A percentile compares a stretch with the other conserved stretches of the same genome.
Evolutionary conservation across 768 basidiomycete genomes (phyloP).

Genomic region (Ramaria sp.): DNA sequence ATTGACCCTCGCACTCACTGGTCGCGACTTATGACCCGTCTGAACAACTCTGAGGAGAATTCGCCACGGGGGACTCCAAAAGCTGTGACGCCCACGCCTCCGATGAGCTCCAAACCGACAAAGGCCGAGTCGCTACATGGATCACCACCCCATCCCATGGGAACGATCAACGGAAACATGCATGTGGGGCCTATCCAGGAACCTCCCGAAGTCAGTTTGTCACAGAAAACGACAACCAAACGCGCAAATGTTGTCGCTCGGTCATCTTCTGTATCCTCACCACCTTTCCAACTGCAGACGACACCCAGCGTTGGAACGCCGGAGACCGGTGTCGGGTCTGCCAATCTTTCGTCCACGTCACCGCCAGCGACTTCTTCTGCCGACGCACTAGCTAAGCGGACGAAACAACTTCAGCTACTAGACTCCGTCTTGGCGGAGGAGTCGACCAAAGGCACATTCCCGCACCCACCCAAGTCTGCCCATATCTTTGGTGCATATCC

Average conservation of each 20-base stretch:
- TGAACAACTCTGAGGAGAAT: constrained; percentile 2
- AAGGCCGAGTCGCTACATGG: background rate
- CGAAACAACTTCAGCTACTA: constrained; percentile 5
- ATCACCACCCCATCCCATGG: background rate
- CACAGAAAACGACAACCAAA: background rate
- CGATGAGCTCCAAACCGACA: background rate
- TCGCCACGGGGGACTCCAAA: constrained; percentile 2
- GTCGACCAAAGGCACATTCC: background rate
- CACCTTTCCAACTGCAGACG: background rate
- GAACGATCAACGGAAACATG: background rate
- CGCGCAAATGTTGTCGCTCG: background rate
- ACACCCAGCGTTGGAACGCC: background rate
- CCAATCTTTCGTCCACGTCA: background rate
- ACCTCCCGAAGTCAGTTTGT: background rate
- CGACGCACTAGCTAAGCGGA: background rate
- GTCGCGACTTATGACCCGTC: constrained; percentile 7
- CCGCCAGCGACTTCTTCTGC: background rate
- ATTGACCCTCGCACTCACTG: constrained; percentile 2
- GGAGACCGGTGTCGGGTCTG: background rate
- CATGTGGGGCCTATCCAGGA: background rate
- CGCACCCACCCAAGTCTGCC: background rate
- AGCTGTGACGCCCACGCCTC: constrained; percentile 1
- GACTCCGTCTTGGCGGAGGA: constrained; percentile 6
- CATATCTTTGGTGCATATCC: background rate
- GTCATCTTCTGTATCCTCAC: background rate